Conservation (phyloP, 2,329 filamentous ascomycete genomes). For the Orbilia ellipsospora region DNA sequence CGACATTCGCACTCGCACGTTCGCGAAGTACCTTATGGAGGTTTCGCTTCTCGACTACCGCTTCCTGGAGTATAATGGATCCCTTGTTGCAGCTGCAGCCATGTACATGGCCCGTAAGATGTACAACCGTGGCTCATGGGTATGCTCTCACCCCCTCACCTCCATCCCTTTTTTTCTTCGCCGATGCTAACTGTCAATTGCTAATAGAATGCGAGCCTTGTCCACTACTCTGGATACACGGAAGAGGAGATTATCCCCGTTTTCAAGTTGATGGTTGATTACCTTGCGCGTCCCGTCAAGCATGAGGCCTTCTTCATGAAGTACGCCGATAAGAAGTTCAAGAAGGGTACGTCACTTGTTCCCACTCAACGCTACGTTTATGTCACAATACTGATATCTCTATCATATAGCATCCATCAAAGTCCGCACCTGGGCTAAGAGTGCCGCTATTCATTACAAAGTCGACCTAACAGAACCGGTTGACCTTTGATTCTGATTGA, state of each 20-base stretch:
- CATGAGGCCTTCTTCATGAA: conserved; percentile 99
- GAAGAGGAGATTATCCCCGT: conserved; percentile 94
- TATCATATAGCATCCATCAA: conserved; percentile 59
- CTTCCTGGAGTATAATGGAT: conserved; percentile 89
- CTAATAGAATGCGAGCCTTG: conserved; percentile 79
- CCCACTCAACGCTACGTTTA: no score
- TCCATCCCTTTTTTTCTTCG: background rate
- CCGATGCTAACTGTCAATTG: conserved; percentile 55
- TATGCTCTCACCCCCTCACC: conserved; percentile 65
- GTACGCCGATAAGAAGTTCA: conserved; percentile 98
- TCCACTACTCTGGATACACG: conserved; percentile 91
- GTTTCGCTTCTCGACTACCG: conserved; percentile 95
- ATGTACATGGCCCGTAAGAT: conserved; percentile 96
- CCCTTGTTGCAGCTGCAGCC: conserved; percentile 87
- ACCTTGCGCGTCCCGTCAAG: conserved; percentile 86
- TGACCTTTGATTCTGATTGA: conserved; percentile 34
- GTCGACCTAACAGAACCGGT: conserved; percentile 49
- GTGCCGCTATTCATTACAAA: conserved; percentile 49
- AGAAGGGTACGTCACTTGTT: conserved; percentile 84
- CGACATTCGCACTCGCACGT: conserved; percentile 95
- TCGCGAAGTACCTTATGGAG: conserved; percentile 98
- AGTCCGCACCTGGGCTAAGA: conserved; percentile 52
- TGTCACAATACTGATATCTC: conserved; percentile 58
- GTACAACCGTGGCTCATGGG: conserved; percentile 90
- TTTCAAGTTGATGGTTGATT: conserved; percentile 94